A percentile compares a stretch with the other conserved stretches of the same genome.
Evolutionary conservation across 257 asterid genomes (phyloP).

Genomic region (Nicotiana paniculata): DNA sequence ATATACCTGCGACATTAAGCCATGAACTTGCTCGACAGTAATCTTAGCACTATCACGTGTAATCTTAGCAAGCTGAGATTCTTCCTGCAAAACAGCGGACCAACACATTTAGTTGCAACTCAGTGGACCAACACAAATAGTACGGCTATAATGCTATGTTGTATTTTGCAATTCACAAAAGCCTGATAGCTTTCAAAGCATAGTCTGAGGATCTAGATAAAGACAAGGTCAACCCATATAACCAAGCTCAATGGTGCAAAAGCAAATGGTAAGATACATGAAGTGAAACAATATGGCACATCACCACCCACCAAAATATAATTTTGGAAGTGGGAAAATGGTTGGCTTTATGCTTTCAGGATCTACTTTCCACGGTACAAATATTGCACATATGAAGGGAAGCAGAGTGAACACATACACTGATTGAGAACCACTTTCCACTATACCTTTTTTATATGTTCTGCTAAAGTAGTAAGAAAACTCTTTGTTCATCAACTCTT

Average conservation of each 20-base stretch:
- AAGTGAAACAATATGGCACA: neutral
- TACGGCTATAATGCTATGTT: neutral
- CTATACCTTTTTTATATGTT: neutral
- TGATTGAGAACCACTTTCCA: neutral
- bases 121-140: neutral
- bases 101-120: conserved; percentile 23
- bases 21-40: conserved; percentile 98
- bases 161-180: neutral
- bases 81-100: conserved; percentile 54
- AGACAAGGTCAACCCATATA: neutral
- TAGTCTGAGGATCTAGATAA: neutral
- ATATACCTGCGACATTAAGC: conserved; percentile 90
- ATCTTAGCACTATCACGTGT: conserved; percentile 93
- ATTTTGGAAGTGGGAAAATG: too few species aligned
- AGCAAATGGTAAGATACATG: neutral
- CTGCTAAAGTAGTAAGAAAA: neutral
- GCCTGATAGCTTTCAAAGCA: neutral
- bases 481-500: neutral
- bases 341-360: too few species aligned
- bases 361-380: neutral
- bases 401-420: neutral
- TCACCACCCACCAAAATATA: neutral
- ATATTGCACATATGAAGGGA: neutral
- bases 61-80: conserved; percentile 86
- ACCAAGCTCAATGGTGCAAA: neutral